These are phyloP conservation scores for Bigelowiella natans DNA, from an alignment of 78 protist species.

Conservation along the genomic window DNA sequence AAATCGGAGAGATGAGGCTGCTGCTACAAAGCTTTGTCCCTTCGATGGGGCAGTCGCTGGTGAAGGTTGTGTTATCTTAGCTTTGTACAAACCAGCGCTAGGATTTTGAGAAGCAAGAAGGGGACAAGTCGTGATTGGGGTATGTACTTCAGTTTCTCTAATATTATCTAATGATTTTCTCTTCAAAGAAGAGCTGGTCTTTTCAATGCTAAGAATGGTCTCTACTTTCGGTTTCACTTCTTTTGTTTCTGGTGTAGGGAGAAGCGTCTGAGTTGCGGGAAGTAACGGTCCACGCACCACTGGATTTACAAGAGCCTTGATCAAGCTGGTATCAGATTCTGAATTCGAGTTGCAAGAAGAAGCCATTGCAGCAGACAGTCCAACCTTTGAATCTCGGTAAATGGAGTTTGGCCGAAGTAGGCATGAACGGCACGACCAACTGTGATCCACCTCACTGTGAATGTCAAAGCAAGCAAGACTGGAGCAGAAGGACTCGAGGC, in stretches of 20 bases:
- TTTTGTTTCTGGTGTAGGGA: neutral
- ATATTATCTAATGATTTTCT: too few relatives aligned
- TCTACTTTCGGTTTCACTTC: neutral
- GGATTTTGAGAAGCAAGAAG: too few relatives aligned
- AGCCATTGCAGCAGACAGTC: neutral
- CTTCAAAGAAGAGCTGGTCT: too few relatives aligned
- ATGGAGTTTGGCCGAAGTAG: neutral
- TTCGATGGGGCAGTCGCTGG: neutral
- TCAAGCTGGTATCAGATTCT: neutral
- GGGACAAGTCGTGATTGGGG: too few relatives aligned
- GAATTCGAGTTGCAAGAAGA: neutral
- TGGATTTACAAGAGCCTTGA: neutral
- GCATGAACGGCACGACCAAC: neutral
- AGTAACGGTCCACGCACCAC: neutral
- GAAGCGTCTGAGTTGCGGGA: neutral
- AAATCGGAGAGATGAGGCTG: too few relatives aligned
- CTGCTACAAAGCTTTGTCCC: too few relatives aligned
- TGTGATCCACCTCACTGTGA: neutral
- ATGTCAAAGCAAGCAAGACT: neutral
- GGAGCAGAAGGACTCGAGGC: neutral
- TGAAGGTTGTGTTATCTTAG: too few relatives aligned
- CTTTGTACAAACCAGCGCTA: too few relatives aligned
- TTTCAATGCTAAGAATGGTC: neutral
- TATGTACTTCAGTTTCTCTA: too few relatives aligned
- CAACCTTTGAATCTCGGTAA: neutral